These are phyloP conservation scores for Arachis stenosperma DNA, from an alignment of 306 rosid genomes.

Conservation along the genomic window DNA sequence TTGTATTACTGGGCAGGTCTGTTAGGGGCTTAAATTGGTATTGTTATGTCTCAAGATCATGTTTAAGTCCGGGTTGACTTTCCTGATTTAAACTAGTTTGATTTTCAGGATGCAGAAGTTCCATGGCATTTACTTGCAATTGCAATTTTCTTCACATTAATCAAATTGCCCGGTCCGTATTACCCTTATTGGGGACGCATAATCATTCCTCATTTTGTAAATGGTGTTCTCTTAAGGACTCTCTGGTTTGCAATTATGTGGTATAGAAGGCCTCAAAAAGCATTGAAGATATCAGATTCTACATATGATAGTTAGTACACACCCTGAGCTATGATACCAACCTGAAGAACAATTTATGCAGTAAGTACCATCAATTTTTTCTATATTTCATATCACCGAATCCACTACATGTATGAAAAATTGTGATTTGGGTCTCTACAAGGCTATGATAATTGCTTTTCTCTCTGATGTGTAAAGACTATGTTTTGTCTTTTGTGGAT, in stretches of 20 bases:
- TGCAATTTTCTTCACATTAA: slow-evolving; percentile 73
- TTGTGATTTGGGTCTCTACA: slow-evolving; percentile 23
- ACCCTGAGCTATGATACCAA: slow-evolving; percentile 21
- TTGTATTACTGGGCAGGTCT: slow-evolving; percentile 11
- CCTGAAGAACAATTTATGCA: slow-evolving; percentile 16
- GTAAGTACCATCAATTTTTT: slow-evolving; percentile 27
- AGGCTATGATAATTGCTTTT: slow-evolving; percentile 18
- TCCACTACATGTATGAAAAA: slow-evolving; percentile 37
- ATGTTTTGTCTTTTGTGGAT: neutral
- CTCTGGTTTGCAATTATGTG: slow-evolving; percentile 52
- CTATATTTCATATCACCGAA: slow-evolving; percentile 31
- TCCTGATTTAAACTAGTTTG: slow-evolving; percentile 14
- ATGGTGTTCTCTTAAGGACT: slow-evolving; percentile 54
- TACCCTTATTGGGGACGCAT: slow-evolving; percentile 90
- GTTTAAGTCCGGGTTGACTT: slow-evolving; percentile 25
- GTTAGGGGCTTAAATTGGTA: neutral
- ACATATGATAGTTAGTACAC: slow-evolving; percentile 31
- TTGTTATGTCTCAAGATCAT: slow-evolving; percentile 12
- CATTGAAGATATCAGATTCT: slow-evolving; percentile 36
- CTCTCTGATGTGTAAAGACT: slow-evolving; percentile 35
- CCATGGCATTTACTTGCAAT: slow-evolving; percentile 89
- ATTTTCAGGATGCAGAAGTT: slow-evolving; percentile 81
- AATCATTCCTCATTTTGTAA: slow-evolving; percentile 78
- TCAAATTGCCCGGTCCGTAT: slow-evolving; percentile 89
- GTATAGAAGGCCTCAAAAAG: slow-evolving; percentile 44